Conservation (phyloP, 148 eudicot genomes). For the Silene conica region DNA sequence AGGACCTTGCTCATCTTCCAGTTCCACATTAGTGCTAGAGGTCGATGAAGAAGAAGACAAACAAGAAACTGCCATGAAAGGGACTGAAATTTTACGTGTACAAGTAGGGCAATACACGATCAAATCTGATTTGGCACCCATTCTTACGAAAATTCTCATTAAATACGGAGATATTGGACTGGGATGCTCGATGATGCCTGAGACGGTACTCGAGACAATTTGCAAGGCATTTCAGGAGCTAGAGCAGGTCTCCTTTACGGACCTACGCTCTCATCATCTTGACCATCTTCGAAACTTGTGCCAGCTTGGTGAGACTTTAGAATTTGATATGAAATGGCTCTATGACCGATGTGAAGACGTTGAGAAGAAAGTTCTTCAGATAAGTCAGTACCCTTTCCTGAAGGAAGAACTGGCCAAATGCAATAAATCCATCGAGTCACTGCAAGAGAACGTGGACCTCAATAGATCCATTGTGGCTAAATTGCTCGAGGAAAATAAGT, state of each 20-base stretch:
- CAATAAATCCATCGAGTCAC: not conserved
- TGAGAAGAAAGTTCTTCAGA: slow-evolving; percentile 14
- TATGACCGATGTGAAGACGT: slow-evolving; percentile 10
- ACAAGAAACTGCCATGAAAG: not conserved
- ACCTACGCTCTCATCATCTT: slow-evolving; percentile 7
- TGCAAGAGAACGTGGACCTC: slow-evolving; percentile 1
- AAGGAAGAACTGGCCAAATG: not conserved
- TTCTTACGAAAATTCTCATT: slow-evolving; percentile 8
- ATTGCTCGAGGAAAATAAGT: slow-evolving; percentile 2
- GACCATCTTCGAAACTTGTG: slow-evolving; percentile 1
- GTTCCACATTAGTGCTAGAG: slow-evolving; percentile 4
- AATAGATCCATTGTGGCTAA: not conserved
- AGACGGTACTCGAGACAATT: slow-evolving; percentile 8
- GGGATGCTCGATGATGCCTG: slow-evolving; percentile 9
- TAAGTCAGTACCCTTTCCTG: slow-evolving; percentile 10
- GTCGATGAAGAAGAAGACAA: not conserved
- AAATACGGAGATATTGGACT: slow-evolving; percentile 17
- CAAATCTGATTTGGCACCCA: slow-evolving; percentile 18
- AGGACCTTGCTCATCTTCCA: not conserved
- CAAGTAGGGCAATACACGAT: slow-evolving; percentile 18
- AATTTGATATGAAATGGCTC: slow-evolving; percentile 21
- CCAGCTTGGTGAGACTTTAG: slow-evolving; percentile 17
- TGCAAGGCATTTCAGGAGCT: slow-evolving; percentile 13
- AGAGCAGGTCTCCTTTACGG: slow-evolving; percentile 13
- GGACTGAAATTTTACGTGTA: not conserved